Conservation (phyloP, 2,329 filamentous ascomycete genomes). For the Aspergillus persii region DNA sequence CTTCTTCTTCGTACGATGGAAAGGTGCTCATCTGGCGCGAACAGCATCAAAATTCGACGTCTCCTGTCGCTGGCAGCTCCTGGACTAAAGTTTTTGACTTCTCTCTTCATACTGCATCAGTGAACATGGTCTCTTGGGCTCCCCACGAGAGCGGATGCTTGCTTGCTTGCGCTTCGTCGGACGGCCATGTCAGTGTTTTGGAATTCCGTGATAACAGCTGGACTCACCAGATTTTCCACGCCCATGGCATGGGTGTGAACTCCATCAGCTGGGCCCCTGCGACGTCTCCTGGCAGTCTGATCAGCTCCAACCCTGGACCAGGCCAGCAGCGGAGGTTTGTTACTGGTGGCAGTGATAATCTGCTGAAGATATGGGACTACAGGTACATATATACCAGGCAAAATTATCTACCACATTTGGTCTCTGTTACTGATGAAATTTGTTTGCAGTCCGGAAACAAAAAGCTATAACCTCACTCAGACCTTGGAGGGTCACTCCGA, state of each 20-base stretch:
- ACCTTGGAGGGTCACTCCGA: constrained; percentile 79
- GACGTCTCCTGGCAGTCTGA: constrained; percentile 76
- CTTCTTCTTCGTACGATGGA: constrained; percentile 92
- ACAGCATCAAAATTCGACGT: constrained; percentile 50
- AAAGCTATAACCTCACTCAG: constrained; percentile 52
- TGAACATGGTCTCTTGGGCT: constrained; percentile 97
- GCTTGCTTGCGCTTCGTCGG: constrained; percentile 88
- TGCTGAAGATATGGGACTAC: constrained; percentile 90
- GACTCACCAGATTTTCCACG: constrained; percentile 83
- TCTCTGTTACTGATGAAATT: background rate
- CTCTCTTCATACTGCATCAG: constrained; percentile 87
- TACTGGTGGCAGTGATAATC: constrained; percentile 90
- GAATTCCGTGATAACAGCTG: constrained; percentile 97
- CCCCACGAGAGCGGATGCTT: constrained; percentile 94
- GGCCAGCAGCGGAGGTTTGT: constrained; percentile 78
- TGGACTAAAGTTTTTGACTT: constrained; percentile 93
- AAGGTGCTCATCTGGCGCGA: constrained; percentile 99
- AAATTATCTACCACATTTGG: background rate
- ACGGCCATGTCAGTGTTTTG: constrained; percentile 88
- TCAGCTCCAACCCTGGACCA: constrained; percentile 65
- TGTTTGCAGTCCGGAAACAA: constrained; percentile 47
- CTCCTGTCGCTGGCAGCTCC: constrained; percentile 49
- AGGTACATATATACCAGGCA: constrained; percentile 47
- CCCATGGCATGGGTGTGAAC: constrained; percentile 92
- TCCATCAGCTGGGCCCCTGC: constrained; percentile 93